phyloP scores from a whole-genome alignment of 2,329 filamentous ascomycete genomes.

The Aureobasidium sp. region DNA sequence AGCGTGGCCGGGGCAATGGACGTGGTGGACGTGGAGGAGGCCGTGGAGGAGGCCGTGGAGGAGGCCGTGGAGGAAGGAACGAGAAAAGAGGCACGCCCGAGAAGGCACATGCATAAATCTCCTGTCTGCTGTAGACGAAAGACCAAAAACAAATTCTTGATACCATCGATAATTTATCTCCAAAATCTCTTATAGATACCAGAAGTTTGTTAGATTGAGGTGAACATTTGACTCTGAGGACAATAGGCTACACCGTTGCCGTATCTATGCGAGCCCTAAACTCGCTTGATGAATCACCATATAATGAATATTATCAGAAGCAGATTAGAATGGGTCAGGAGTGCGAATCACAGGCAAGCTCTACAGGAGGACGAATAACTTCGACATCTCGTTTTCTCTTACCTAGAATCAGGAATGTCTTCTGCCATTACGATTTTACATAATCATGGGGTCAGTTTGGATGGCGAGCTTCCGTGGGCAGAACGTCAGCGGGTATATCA shows the following conservation, averaged over 20 bases:
- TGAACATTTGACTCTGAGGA: neutral
- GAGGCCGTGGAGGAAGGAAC: conserved; percentile 21
- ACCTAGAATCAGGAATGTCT: neutral
- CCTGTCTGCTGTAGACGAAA: neutral
- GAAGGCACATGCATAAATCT: neutral
- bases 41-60: conserved; percentile 22
- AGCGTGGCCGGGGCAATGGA: conserved; percentile 25
- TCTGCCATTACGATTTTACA: neutral
- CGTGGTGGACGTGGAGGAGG: conserved; percentile 25
- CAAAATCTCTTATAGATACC: neutral
- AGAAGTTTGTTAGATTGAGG: neutral
- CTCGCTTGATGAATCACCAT: neutral
- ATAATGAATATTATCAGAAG: neutral
- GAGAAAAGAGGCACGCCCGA: conserved; percentile 10
- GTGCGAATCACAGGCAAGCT: neutral
- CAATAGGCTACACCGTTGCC: neutral
- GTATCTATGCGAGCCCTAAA: neutral
- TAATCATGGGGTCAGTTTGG: neutral
- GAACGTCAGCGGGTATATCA: neutral
- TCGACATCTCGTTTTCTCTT: neutral
- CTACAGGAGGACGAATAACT: neutral
- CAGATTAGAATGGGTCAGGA: neutral
- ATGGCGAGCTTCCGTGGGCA: neutral
- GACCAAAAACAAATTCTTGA: neutral
- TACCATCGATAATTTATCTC: neutral